These are phyloP conservation scores for Lepidium didymum DNA, from an alignment of 345 rosid species.

Conservation along the genomic window DNA sequence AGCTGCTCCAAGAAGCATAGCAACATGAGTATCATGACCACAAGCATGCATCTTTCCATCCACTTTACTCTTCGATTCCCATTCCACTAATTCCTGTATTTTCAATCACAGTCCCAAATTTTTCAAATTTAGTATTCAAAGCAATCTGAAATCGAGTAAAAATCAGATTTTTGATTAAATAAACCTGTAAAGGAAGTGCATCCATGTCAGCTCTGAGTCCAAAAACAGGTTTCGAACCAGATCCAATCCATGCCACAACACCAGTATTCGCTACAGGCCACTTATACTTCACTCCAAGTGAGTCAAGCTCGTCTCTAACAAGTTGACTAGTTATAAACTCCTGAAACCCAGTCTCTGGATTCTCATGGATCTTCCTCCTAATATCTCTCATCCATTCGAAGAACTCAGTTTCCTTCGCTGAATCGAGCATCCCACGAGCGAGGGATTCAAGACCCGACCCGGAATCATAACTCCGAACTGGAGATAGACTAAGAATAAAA, in stretches of 20 bases:
- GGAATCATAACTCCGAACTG: constrained; percentile 9
- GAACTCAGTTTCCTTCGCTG: constrained; percentile 51
- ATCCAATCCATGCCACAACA: constrained; percentile 53
- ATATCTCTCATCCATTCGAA: constrained; percentile 55
- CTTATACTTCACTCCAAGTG: constrained; percentile 46
- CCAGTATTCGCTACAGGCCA: constrained; percentile 71
- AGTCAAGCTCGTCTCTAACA: constrained; percentile 51
- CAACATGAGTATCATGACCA: constrained; percentile 70
- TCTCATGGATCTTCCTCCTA: constrained; percentile 53
- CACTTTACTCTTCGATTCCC: constrained; percentile 63
- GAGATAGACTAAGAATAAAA: neutral
- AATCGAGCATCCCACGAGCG: constrained; percentile 30
- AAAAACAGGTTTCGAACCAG: constrained; percentile 47
- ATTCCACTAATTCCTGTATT: constrained; percentile 60
- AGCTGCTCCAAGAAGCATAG: constrained; percentile 80
- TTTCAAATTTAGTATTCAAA: neutral
- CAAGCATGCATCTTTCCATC: constrained; percentile 76
- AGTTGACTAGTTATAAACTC: constrained; percentile 56
- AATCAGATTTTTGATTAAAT: neutral
- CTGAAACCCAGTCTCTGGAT: constrained; percentile 68
- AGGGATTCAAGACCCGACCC: constrained; percentile 24
- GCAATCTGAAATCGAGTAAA: neutral
- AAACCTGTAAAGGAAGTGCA: constrained; percentile 66
- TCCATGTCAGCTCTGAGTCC: constrained; percentile 75
- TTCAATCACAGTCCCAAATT: neutral